Conservation (phyloP, 192 early-diverging fungal species). For the Coemansia umbellata region DNA sequence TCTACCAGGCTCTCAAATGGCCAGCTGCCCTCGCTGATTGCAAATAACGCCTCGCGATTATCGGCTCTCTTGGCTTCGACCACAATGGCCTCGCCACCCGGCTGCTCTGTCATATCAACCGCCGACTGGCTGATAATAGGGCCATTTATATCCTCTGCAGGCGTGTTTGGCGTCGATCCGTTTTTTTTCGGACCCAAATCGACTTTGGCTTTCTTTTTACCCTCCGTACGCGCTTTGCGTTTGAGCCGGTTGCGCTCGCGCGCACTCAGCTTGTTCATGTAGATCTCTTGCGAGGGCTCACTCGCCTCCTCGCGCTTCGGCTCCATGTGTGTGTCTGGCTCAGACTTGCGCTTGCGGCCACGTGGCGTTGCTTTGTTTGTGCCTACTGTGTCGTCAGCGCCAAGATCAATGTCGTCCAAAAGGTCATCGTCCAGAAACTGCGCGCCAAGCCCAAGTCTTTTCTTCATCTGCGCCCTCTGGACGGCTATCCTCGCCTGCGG, state of each 20-base stretch:
- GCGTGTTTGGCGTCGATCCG: not conserved
- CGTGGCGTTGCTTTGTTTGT: constrained; percentile 6
- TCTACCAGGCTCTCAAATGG: constrained; percentile 67
- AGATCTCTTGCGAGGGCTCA: constrained; percentile 22
- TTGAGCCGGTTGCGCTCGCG: constrained; percentile 87
- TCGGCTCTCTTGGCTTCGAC: constrained; percentile 61
- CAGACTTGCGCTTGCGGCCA: constrained; percentile 21
- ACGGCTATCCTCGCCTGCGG: constrained; percentile 75
- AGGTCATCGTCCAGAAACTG: constrained; percentile 91
- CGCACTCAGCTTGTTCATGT: constrained; percentile 79
- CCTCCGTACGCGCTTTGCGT: constrained; percentile 76
- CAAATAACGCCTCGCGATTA: constrained; percentile 42
- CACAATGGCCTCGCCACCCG: constrained; percentile 57
- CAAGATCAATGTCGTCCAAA: constrained; percentile 79
- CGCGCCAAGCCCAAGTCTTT: constrained; percentile 80
- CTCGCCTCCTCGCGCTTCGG: constrained; percentile 13
- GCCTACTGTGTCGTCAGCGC: constrained; percentile 9
- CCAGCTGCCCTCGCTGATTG: constrained; percentile 60
- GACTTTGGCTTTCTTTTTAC: constrained; percentile 58
- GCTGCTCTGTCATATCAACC: constrained; percentile 43
- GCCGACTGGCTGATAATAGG: not conserved
- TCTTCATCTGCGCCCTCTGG: constrained; percentile 77
- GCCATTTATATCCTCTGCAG: not conserved
- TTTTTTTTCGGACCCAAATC: constrained; percentile 14
- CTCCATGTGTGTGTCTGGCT: constrained; percentile 2